phyloP scores from a whole-genome alignment of 2,329 filamentous ascomycete species.

The Aspergillus sp. region DNA sequence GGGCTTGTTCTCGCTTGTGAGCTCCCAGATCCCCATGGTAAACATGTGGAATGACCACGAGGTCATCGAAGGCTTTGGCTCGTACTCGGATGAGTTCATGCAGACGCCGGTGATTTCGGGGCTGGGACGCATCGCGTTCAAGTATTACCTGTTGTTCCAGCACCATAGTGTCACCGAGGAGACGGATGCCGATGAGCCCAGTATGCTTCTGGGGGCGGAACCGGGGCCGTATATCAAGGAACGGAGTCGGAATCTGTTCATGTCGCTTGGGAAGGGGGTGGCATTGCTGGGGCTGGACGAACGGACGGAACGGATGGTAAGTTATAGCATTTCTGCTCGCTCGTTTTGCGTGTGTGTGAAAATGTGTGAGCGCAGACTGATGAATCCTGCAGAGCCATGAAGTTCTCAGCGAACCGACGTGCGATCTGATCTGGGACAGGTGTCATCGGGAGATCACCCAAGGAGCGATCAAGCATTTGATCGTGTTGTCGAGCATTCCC shows the following conservation, averaged over 20 bases:
- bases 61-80: constrained; percentile 85
- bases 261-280: constrained; percentile 70
- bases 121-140: constrained; percentile 84
- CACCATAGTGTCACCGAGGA: constrained; percentile 82
- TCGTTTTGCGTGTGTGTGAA: background rate
- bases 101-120: constrained; percentile 80
- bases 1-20: constrained; percentile 85
- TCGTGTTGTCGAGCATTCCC: constrained; percentile 78
- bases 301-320: constrained; percentile 72
- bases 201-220: constrained; percentile 72
- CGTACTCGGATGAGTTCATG: constrained; percentile 89
- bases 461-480: constrained; percentile 78
- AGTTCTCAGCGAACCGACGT: constrained; percentile 70
- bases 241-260: constrained; percentile 73
- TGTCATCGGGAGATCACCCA: constrained; percentile 73
- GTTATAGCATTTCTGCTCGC: constrained; percentile 2
- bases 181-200: constrained; percentile 74
- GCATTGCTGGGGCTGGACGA: constrained; percentile 83
- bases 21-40: constrained; percentile 92
- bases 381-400: constrained; percentile 52
- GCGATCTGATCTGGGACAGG: constrained; percentile 78
- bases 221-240: constrained; percentile 89
- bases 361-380: background rate
- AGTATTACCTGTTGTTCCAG: constrained; percentile 98
- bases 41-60: constrained; percentile 98